Conservation (phyloP, 306 rosid species). For the Fagus crenata region DNA sequence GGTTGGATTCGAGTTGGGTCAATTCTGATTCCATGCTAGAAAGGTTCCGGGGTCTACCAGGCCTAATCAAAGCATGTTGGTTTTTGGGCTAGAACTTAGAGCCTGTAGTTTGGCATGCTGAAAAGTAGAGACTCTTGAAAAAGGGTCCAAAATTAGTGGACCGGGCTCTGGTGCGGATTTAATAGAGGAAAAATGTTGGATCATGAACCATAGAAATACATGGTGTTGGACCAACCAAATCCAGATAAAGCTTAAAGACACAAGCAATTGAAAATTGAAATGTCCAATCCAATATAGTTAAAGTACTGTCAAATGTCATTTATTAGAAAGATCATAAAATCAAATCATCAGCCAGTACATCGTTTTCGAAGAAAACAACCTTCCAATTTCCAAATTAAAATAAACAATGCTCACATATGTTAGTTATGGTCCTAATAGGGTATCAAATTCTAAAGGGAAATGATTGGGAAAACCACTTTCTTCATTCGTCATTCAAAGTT, state of each 20-base stretch:
- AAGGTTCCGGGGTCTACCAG: too few relatives aligned
- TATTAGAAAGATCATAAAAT: too few relatives aligned
- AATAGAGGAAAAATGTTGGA: too few relatives aligned
- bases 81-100: too few relatives aligned
- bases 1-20: too few relatives aligned
- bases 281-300: background rate
- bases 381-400: conserved; percentile 25
- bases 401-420: conserved; percentile 29
- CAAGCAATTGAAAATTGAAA: background rate
- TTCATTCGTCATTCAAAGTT: conserved; percentile 28
- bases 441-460: conserved; percentile 39
- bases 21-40: too few relatives aligned
- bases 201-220: background rate
- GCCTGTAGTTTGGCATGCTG: too few relatives aligned
- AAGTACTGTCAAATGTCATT: too few relatives aligned
- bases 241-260: background rate
- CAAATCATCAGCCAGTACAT: conserved; percentile 18
- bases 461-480: conserved; percentile 39
- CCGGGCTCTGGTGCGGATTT: too few relatives aligned
- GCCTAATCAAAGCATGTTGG: too few relatives aligned
- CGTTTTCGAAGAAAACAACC: conserved; percentile 1
- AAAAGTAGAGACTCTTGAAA: too few relatives aligned
- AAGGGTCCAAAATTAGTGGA: too few relatives aligned
- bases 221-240: background rate
- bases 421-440: conserved; percentile 28